Conservation (phyloP, 768 basidiomycete genomes). For the Pulveroboletus sp. region DNA sequence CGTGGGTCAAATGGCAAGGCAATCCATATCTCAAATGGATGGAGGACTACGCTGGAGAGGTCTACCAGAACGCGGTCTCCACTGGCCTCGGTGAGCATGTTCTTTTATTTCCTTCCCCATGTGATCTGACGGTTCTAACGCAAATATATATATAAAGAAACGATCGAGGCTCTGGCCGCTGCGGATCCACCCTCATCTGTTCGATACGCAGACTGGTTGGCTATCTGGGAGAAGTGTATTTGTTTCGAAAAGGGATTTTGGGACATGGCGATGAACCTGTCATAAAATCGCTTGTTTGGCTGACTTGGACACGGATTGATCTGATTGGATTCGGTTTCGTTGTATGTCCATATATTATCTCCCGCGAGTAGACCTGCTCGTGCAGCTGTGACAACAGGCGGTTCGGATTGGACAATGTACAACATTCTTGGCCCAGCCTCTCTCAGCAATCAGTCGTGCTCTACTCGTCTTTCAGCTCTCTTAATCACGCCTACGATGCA, state of each 20-base stretch:
- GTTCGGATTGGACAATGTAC: too few species aligned
- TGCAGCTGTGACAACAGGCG: too few species aligned
- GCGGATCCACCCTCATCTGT: constrained; percentile 57
- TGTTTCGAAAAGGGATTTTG: constrained; percentile 81
- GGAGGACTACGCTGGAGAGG: constrained; percentile 69
- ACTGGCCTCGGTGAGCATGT: constrained; percentile 60
- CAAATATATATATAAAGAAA: constrained; percentile 39
- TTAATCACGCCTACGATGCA: too few species aligned
- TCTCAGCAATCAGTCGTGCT: too few species aligned
- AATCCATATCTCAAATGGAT: constrained; percentile 79
- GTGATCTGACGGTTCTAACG: not conserved
- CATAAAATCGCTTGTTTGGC: not conserved
- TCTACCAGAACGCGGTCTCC: constrained; percentile 69
- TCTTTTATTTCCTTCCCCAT: not conserved
- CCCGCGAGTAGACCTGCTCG: too few species aligned
- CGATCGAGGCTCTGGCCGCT: constrained; percentile 63
- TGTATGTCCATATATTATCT: too few species aligned
- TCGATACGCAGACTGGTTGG: constrained; percentile 60
- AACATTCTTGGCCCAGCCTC: too few species aligned
- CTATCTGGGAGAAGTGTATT: constrained; percentile 74
- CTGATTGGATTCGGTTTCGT: not conserved
- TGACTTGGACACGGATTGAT: not conserved
- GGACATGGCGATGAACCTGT: constrained; percentile 56
- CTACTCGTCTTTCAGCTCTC: too few species aligned
- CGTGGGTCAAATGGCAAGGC: constrained; percentile 54